These are phyloP conservation scores for Boletus subparvulus DNA, from an alignment of 768 basidiomycete genomes.

Conservation along the genomic window DNA sequence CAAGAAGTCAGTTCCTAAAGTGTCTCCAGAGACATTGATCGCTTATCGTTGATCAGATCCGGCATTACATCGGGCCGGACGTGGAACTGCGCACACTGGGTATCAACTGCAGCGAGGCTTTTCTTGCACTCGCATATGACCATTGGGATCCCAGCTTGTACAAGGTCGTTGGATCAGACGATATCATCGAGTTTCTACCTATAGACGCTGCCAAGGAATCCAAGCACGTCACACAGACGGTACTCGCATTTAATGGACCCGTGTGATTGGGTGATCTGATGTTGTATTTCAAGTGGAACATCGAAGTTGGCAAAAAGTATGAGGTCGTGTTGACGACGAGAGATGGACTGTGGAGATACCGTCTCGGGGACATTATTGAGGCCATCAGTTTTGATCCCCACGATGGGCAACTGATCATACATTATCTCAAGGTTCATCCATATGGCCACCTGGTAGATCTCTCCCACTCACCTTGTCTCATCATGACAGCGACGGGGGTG, in stretches of 20 bases:
- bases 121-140: conserved; percentile 24
- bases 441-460: neutral
- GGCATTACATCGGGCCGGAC: conserved; percentile 18
- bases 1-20: conserved; percentile 13
- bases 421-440: conserved; percentile 21
- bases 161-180: conserved; percentile 26
- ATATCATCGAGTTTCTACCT: conserved; percentile 23
- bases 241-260: neutral
- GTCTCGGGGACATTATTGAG: conserved; percentile 22
- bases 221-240: conserved; percentile 17
- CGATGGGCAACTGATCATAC: conserved; percentile 22
- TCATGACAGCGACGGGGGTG: conserved; percentile 20
- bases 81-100: conserved; percentile 20
- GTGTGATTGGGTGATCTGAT: neutral
- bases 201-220: conserved; percentile 23
- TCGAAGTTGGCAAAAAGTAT: conserved; percentile 15
- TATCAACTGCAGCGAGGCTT: conserved; percentile 24
- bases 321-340: conserved; percentile 26
- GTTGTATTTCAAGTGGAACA: conserved; percentile 18
- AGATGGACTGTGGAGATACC: conserved; percentile 26
- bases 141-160: conserved; percentile 21
- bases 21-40: neutral
- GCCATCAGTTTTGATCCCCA: conserved; percentile 22
- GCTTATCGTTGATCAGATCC: conserved; percentile 8
- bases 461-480: neutral